phyloP scores from a whole-genome alignment of 2,329 filamentous ascomycete species.

The Microdochium nivale region DNA sequence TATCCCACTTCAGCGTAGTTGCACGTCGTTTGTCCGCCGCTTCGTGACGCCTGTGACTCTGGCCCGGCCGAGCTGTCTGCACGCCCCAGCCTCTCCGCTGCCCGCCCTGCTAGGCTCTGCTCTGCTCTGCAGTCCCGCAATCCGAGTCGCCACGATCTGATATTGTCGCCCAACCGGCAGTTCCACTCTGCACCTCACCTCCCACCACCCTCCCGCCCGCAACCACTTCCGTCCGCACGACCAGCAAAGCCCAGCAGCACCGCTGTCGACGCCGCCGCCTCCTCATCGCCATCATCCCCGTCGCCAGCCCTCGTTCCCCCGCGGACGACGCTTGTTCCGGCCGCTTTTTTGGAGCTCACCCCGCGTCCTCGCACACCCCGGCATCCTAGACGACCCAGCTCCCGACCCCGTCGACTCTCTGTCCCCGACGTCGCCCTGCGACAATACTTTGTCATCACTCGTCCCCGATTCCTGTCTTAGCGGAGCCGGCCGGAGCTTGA shows the following conservation, averaged over 20 bases:
- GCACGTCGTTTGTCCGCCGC: not conserved
- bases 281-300: not conserved
- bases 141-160: not conserved
- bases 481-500: slow-evolving; percentile 9
- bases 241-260: not conserved
- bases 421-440: not conserved
- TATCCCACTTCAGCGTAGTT: no score
- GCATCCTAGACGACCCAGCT: not conserved
- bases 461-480: not conserved
- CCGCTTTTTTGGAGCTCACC: not conserved
- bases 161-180: not conserved
- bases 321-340: not conserved
- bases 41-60: not conserved
- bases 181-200: not conserved
- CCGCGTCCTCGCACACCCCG: not conserved
- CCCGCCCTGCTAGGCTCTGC: not conserved
- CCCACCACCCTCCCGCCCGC: not conserved
- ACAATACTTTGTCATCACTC: not conserved
- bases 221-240: not conserved
- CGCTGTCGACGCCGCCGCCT: not conserved
- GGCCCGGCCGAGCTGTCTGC: not conserved
- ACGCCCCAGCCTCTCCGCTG: not conserved
- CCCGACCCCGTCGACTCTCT: not conserved
- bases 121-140: not conserved
- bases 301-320: not conserved